phyloP scores from a whole-genome alignment of 192 early-diverging fungal species.

The Irineochytrium annulatum region DNA sequence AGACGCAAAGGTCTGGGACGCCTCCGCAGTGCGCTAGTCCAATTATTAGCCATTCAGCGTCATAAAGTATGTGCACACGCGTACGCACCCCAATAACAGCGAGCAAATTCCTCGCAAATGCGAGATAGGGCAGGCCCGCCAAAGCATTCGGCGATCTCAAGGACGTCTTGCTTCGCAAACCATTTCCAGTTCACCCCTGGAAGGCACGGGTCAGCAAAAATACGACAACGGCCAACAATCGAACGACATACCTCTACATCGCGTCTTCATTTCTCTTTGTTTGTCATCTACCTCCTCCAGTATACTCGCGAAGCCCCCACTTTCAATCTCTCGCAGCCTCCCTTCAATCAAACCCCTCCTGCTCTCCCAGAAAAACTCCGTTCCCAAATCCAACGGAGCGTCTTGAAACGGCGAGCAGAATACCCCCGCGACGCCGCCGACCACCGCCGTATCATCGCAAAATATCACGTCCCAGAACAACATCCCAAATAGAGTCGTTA shows the following conservation, averaged over 20 bases:
- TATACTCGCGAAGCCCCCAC: slow-evolving; percentile 11
- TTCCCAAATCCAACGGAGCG: slow-evolving; percentile 39
- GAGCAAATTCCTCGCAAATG: slow-evolving; percentile 29
- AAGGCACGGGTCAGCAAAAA: neutral
- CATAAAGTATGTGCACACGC: neutral
- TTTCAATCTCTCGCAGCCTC: slow-evolving; percentile 23
- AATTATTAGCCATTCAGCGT: neutral
- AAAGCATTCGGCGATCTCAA: slow-evolving; percentile 30
- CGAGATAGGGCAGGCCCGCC: slow-evolving; percentile 22
- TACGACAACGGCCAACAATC: neutral
- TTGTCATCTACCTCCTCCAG: slow-evolving; percentile 7
- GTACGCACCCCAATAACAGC: slow-evolving; percentile 23
- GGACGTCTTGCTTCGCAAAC: slow-evolving; percentile 24
- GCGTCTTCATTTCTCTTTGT: neutral
- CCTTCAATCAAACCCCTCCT: slow-evolving; percentile 22
- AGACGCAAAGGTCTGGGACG: slow-evolving; percentile 47
- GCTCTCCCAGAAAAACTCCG: slow-evolving; percentile 40
- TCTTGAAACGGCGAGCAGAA: slow-evolving; percentile 45
- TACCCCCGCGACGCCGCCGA: slow-evolving; percentile 33
- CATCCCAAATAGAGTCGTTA: slow-evolving; percentile 46
- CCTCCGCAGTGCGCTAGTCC: slow-evolving; percentile 35
- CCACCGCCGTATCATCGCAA: slow-evolving; percentile 22
- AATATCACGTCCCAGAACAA: slow-evolving; percentile 43
- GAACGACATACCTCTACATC: slow-evolving; percentile 6
- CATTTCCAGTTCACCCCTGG: slow-evolving; percentile 37